These are phyloP conservation scores for Coemansia sp. DNA, from an alignment of 192 early-diverging fungal genomes.

Conservation along the genomic window DNA sequence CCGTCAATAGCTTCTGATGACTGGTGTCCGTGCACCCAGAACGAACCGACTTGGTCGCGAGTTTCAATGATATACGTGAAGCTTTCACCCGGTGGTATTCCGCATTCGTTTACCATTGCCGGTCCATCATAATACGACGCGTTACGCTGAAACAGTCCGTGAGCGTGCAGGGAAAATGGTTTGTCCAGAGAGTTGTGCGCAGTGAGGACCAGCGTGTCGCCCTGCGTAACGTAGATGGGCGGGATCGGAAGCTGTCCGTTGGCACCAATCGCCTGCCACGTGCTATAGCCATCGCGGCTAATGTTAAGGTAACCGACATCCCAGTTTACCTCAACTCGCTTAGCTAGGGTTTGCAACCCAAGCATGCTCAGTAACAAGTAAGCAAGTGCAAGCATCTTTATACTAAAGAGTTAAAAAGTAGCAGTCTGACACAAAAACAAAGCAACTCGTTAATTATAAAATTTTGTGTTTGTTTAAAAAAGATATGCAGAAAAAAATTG, in stretches of 20 bases:
- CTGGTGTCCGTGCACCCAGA: constrained; percentile 78
- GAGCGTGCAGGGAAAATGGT: constrained; percentile 65
- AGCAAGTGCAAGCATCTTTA: neutral
- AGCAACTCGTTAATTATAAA: too few relatives aligned
- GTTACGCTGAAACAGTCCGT: constrained; percentile 76
- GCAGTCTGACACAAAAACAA: neutral
- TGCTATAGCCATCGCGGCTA: constrained; percentile 61
- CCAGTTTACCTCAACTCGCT: constrained; percentile 53
- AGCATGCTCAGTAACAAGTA: neutral
- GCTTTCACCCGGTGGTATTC: constrained; percentile 60
- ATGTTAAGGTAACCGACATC: constrained; percentile 62
- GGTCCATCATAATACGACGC: constrained; percentile 67
- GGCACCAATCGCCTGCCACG: constrained; percentile 62
- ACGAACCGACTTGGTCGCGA: constrained; percentile 70
- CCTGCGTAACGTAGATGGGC: constrained; percentile 4
- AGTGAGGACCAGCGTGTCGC: constrained; percentile 30
- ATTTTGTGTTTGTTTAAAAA: too few relatives aligned
- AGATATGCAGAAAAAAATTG: too few relatives aligned
- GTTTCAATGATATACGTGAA: constrained; percentile 64
- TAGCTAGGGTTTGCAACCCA: neutral
- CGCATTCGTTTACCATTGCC: constrained; percentile 66
- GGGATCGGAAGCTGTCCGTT: constrained; percentile 63
- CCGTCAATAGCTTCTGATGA: constrained; percentile 78
- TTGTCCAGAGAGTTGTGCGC: constrained; percentile 55
- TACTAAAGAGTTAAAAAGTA: neutral